Conservation (phyloP, 2,329 filamentous ascomycete species). For the Epichloe amarillans region DNA sequence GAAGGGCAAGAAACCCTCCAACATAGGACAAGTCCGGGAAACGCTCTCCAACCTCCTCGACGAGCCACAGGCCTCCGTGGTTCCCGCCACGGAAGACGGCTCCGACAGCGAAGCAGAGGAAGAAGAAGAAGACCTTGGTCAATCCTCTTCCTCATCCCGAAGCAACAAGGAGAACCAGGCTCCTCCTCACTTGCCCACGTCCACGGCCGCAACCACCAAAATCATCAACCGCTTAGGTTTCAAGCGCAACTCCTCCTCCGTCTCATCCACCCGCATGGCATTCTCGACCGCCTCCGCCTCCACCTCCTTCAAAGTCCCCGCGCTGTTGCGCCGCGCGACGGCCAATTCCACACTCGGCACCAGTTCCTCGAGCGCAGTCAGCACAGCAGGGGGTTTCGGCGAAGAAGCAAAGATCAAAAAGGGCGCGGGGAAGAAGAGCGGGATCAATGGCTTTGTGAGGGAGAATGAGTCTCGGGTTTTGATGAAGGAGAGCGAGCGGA, state of each 20-base stretch:
- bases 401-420: constrained; percentile 45
- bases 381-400: constrained; percentile 24
- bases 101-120: constrained; percentile 24
- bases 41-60: constrained; percentile 66
- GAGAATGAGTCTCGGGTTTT: constrained; percentile 43
- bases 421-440: constrained; percentile 45
- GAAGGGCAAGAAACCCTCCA: constrained; percentile 53
- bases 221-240: constrained; percentile 63
- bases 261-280: constrained; percentile 33
- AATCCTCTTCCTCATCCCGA: constrained; percentile 8
- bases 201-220: constrained; percentile 12
- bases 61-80: constrained; percentile 40
- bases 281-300: constrained; percentile 34
- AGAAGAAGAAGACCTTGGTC: not conserved
- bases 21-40: constrained; percentile 68
- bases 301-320: constrained; percentile 52
- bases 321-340: constrained; percentile 60
- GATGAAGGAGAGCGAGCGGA: constrained; percentile 42
- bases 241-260: constrained; percentile 37
- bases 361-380: constrained; percentile 17
- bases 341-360: constrained; percentile 42
- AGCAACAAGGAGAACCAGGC: constrained; percentile 38
- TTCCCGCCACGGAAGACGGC: constrained; percentile 28
- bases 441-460: constrained; percentile 46
- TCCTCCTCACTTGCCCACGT: constrained; percentile 21